These are phyloP conservation scores for Aphanomyces cochlioides DNA, from an alignment of 352 stramenopile genomes.

Conservation along the genomic window DNA sequence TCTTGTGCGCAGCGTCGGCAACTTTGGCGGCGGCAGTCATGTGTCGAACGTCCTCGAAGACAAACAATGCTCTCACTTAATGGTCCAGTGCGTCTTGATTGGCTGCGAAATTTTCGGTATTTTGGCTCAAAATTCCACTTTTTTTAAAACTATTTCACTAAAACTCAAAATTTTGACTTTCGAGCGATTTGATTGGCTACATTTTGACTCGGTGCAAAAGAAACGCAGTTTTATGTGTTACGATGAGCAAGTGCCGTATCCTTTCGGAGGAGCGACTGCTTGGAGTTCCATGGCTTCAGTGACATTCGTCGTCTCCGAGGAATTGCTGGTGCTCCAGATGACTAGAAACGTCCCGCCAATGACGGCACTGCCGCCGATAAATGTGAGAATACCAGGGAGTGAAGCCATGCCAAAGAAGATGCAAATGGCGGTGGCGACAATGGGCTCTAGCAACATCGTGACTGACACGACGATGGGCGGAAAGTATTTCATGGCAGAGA, in stretches of 20 bases:
- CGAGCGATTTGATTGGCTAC: slow-evolving; percentile 13
- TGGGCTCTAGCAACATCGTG: slow-evolving; percentile 51
- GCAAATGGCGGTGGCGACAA: slow-evolving; percentile 46
- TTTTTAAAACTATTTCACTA: slow-evolving; percentile 2
- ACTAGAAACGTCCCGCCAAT: slow-evolving; percentile 47
- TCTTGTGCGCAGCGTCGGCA: slow-evolving; percentile 78
- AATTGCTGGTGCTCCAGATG: slow-evolving; percentile 23
- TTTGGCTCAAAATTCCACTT: too few species aligned
- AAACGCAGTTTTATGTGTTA: background rate
- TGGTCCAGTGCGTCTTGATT: background rate
- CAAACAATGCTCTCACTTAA: background rate
- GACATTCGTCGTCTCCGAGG: slow-evolving; percentile 10
- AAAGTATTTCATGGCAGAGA: slow-evolving; percentile 56
- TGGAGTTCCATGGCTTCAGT: slow-evolving; percentile 13
- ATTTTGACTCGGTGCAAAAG: background rate
- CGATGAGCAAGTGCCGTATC: slow-evolving; percentile 9
- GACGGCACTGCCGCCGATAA: slow-evolving; percentile 42
- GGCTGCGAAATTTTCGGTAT: background rate
- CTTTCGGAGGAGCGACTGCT: background rate
- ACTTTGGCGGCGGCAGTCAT: slow-evolving; percentile 42
- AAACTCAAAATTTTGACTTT: background rate
- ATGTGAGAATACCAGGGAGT: slow-evolving; percentile 39
- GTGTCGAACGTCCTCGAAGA: slow-evolving; percentile 1
- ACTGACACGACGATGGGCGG: slow-evolving; percentile 56
- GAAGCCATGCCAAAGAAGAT: slow-evolving; percentile 43